Base-by-base conservation (phyloP, 2,329 filamentous ascomycete genomes). In the Microascus cirrosus region DNA sequence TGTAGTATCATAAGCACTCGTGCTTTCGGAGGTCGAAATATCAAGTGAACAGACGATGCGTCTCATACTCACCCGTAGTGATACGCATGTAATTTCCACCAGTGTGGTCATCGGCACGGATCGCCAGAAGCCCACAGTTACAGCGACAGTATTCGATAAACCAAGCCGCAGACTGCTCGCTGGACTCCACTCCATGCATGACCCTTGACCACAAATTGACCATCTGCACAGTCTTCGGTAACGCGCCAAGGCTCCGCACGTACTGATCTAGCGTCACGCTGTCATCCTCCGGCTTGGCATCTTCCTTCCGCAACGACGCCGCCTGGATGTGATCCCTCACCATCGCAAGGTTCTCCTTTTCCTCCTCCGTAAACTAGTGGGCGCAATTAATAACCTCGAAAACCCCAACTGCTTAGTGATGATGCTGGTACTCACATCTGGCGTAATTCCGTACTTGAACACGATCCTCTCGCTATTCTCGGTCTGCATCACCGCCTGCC, bases 121-220 rank as follows among this genome's bases (percentile, higher is more conserved):
- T 67, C 1, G 68, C 63, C 4, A 72, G 58, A 3, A 73, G 64
- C 0, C 71, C 70, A 1, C 62, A 60, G 55, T 71, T 71, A 0
- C 65, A 62, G 10, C 70, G 69, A 53, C 71, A 73, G 60, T 73
- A 72, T 56, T 72, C 70, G 24, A 73, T 69, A 53, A 73, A 71
- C 60, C 62, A 72, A 0, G 67, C 69, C 0, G 70, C 71, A 0
- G 68, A 71, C 48, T 71, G 65, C 36, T 73, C 63, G 1, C 62
- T 69, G 0, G 70, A 69, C 58, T 73, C 70, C 0, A 72, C 34
- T 0, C 71, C 71, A 11, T 71, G 68, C 70, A 73, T 73, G 2
- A 68, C 70, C 7, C 65, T 61, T 1, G 65, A 64, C 71, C 70
- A 73, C 1, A 72, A 58, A 13, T 71, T 73, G 20, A 70, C 62